phyloP scores from a whole-genome alignment of 2,329 filamentous ascomycete species.

The Fusarium sp. region DNA sequence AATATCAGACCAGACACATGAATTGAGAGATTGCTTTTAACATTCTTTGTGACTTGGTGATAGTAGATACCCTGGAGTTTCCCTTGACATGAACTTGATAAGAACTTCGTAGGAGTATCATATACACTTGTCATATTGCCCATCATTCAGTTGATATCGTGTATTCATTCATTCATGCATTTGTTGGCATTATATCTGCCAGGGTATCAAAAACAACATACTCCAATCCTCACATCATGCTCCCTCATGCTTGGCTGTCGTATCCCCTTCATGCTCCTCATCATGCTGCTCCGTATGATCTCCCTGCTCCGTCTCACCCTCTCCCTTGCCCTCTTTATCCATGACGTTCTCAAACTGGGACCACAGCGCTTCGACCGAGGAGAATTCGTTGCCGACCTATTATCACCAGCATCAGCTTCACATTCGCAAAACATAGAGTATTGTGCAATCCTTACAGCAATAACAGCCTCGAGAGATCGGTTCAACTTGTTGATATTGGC shows the following conservation, averaged over 20 bases:
- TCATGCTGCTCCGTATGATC: slow-evolving; percentile 27
- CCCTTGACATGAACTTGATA: background rate
- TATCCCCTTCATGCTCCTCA: slow-evolving; percentile 17
- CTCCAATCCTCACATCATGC: slow-evolving; percentile 11
- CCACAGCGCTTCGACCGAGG: slow-evolving; percentile 96
- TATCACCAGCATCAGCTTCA: slow-evolving; percentile 1
- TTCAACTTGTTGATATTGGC: slow-evolving; percentile 97
- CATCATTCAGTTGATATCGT: background rate
- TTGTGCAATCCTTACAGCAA: slow-evolving; percentile 71
- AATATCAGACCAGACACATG: background rate
- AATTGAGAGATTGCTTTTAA: background rate
- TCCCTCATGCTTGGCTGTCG: slow-evolving; percentile 28
- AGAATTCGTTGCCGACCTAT: slow-evolving; percentile 93
- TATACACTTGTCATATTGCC: no score
- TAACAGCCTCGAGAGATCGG: slow-evolving; percentile 88
- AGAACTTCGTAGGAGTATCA: no score
- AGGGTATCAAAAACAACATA: slow-evolving; percentile 37
- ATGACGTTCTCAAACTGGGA: slow-evolving; percentile 97
- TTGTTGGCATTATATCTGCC: slow-evolving; percentile 6
- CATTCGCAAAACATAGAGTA: no score
- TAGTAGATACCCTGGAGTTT: background rate
- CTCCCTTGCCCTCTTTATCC: slow-evolving; percentile 69
- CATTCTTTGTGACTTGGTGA: background rate
- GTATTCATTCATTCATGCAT: slow-evolving; percentile 11
- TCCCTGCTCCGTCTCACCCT: slow-evolving; percentile 36